Evolutionary conservation across 2,329 filamentous ascomycete species (phyloP), one percentile per base, ranked within the genome.

Genomic region (Venturia effusa): DNA sequence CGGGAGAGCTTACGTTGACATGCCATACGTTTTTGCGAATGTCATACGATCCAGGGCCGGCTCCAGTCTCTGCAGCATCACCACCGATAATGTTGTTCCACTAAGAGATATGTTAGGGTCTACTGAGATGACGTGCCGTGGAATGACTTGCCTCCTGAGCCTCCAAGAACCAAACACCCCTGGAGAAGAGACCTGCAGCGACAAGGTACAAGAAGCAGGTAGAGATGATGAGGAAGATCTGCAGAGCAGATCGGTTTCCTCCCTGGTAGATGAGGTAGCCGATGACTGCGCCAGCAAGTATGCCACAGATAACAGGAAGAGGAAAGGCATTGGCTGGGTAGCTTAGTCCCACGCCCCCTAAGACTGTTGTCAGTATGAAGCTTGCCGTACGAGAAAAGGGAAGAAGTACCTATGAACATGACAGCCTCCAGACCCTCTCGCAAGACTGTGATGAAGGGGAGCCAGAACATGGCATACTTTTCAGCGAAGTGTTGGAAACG

Each of bases 361-460:
- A 5, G 8, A 10, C 62, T 27, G 7, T 8, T 4, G 11, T 51
- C 4, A 51, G 45, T 51, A 27, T 22, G 22, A 27, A 22, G 22
- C 2, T 27, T 22, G 4, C 0, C 3, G 10, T 3, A 27, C 3
- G 10, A 27, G 55, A 59, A 59, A 15, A 24, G 7, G 27, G 45
- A 51, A 27, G 13, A 22, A 15, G 4, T 51, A 51, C 45, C 45
- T 62, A 95, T 85, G 74, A 95, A 96, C 30, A 96, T 83, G 41
- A 96, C 87, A 0, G 88, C 90, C 73, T 96, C 92, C 37, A 96
- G 83, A 2, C 91, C 92, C 74, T 96, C 91, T 41, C 92, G 81
- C 17, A 96, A 77, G n/a, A 94, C 88, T 0, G 91, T 96, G 72
- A 96, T 81, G 75, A 96, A 95, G 0, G 92, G 92, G 63, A 96